A percentile compares a stretch with the other conserved stretches of the same genome.
phyloP scores from a whole-genome alignment of 2,329 filamentous ascomycete genomes.

The Alternaria arbusti region DNA sequence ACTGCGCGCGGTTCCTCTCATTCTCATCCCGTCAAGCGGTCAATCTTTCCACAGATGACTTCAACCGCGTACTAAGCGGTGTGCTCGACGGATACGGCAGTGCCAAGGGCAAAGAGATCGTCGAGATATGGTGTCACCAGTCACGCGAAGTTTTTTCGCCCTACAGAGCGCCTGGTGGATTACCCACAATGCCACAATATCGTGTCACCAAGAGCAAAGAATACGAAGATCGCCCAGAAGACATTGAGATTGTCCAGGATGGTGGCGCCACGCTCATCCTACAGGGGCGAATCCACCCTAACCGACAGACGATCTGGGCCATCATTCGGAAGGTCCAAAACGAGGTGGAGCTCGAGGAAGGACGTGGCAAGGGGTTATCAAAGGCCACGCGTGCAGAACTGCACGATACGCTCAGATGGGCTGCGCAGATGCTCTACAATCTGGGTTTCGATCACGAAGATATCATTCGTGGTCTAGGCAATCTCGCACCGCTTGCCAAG shows the following conservation, averaged over 20 bases:
- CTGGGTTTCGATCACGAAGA: slow-evolving; percentile 44
- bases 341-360: slow-evolving; percentile 32
- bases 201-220: slow-evolving; percentile 31
- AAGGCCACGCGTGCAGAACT: slow-evolving; percentile 24
- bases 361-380: slow-evolving; percentile 18
- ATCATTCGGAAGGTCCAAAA: slow-evolving; percentile 43
- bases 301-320: slow-evolving; percentile 42
- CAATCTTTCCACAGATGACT: slow-evolving; percentile 47
- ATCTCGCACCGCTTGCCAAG: slow-evolving; percentile 37
- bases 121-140: slow-evolving; percentile 54
- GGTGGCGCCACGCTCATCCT: slow-evolving; percentile 38
- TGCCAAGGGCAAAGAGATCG: slow-evolving; percentile 55
- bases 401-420: slow-evolving; percentile 41
- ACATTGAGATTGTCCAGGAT: slow-evolving; percentile 38
- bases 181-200: slow-evolving; percentile 40
- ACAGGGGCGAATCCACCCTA: slow-evolving; percentile 38
- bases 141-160: slow-evolving; percentile 26
- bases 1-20: slow-evolving; percentile 40
- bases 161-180: slow-evolving; percentile 41
- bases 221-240: slow-evolving; percentile 30
- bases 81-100: slow-evolving; percentile 59
- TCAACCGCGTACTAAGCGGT: slow-evolving; percentile 62
- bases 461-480: slow-evolving; percentile 39
- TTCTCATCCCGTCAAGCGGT: slow-evolving; percentile 34
- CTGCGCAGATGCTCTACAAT: slow-evolving; percentile 36